These are phyloP conservation scores for Neopestalotiopsis clavispora DNA, from an alignment of 2,329 filamentous ascomycete species.

Conservation along the genomic window DNA sequence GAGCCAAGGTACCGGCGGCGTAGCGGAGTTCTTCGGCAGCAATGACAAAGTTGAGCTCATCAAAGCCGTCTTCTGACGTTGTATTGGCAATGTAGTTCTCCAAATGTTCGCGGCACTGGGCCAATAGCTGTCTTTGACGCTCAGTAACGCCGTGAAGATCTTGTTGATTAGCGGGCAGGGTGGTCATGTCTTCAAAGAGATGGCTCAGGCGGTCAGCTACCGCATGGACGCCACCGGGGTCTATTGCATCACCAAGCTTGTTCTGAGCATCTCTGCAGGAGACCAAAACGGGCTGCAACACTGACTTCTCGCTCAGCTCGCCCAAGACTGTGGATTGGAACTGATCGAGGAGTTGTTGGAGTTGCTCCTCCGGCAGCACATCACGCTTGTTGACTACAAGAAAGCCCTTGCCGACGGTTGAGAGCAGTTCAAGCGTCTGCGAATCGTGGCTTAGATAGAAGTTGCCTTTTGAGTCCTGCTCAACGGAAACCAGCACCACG, in stretches of 20 bases:
- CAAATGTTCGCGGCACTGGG: conserved; percentile 73
- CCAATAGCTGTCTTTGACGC: conserved; percentile 82
- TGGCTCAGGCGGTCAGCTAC: conserved; percentile 71
- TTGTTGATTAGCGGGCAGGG: conserved; percentile 72
- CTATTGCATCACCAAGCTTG: conserved; percentile 22
- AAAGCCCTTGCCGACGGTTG: conserved; percentile 54
- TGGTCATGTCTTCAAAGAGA: conserved; percentile 74
- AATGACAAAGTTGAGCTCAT: conserved; percentile 40
- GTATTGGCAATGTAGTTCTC: conserved; percentile 73
- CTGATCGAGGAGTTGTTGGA: conserved; percentile 42
- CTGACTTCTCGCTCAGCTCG: conserved; percentile 44
- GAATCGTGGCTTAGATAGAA: conserved; percentile 55
- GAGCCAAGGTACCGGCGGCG: conserved; percentile 79
- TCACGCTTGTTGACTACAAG: conserved; percentile 70
- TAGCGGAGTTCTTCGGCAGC: conserved; percentile 87
- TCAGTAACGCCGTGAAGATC: conserved; percentile 90
- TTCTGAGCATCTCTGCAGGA: conserved; percentile 71
- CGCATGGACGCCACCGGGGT: conserved; percentile 64
- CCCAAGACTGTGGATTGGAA: conserved; percentile 45
- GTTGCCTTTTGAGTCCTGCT: conserved; percentile 45
- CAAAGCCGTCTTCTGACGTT: conserved; percentile 28
- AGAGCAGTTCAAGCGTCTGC: conserved; percentile 51
- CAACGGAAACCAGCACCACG: conserved; percentile 78
- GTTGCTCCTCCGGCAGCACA: conserved; percentile 39
- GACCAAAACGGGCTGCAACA: conserved; percentile 58